phyloP scores from a whole-genome alignment of 2,329 filamentous ascomycete species.

The Fusarium longipes region DNA sequence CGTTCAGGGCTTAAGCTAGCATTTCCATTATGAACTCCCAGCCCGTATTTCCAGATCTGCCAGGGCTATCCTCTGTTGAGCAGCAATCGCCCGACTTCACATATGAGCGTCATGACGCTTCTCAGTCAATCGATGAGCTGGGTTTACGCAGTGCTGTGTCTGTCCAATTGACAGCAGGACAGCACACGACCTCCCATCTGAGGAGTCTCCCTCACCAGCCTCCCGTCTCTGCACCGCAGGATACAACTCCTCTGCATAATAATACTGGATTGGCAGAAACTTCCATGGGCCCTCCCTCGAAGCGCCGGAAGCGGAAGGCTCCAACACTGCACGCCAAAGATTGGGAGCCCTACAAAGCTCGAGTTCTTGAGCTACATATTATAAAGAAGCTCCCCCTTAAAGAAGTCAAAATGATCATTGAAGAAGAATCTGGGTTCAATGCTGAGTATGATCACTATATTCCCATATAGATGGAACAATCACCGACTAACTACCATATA shows the following conservation, averaged over 20 bases:
- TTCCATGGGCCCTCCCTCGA: not conserved
- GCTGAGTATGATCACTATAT: not conserved
- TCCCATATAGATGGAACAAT: not conserved
- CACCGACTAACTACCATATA: not conserved
- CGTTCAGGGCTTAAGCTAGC: accelerated
- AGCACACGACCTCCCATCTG: accelerated
- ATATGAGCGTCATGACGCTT: not conserved
- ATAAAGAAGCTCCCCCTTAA: accelerated
- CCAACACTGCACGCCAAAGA: not conserved
- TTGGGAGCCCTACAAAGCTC: slow-evolving; percentile 5
- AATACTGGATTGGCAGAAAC: accelerated
- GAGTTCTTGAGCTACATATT: slow-evolving; percentile 2
- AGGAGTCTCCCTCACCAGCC: accelerated
- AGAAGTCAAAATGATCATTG: not conserved
- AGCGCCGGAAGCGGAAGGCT: not conserved
- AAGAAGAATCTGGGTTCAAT: not conserved
- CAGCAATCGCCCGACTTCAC: too few relatives aligned
- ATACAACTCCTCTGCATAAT: accelerated
- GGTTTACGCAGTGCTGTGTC: not conserved
- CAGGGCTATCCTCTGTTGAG: too few relatives aligned
- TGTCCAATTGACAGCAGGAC: not conserved
- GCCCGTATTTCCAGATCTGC: not conserved
- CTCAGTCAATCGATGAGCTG: not conserved
- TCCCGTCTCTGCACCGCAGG: accelerated
- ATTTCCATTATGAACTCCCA: not conserved